phyloP scores from a whole-genome alignment of 805 yeast species.

The Lipomyces lipofer region DNA sequence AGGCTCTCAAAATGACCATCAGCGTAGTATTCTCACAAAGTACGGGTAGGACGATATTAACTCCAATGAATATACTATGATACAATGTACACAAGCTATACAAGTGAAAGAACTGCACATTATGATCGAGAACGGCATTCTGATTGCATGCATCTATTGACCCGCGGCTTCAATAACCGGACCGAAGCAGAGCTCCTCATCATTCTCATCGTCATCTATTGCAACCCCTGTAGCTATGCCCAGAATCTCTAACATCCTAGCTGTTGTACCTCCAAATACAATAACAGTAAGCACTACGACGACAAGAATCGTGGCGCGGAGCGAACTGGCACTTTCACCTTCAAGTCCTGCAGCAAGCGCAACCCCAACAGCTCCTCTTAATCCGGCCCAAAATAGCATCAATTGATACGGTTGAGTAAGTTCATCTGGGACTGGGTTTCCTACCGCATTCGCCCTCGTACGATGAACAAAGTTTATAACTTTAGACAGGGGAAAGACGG shows the following conservation, averaged over 20 bases:
- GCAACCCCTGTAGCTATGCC: constrained; percentile 90
- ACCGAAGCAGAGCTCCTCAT: constrained; percentile 82
- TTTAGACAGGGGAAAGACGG: constrained; percentile 90
- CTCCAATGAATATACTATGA: too few species aligned
- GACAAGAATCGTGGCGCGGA: constrained; percentile 91
- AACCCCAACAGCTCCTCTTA: constrained; percentile 98
- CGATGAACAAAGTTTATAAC: constrained; percentile 77
- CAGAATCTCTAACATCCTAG: constrained; percentile 93
- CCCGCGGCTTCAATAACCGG: too few species aligned
- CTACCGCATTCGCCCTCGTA: constrained; percentile 50
- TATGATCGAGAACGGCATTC: too few species aligned
- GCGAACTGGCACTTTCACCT: constrained; percentile 86
- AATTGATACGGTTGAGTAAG: constrained; percentile 93
- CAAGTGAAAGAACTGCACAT: too few species aligned
- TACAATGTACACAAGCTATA: too few species aligned
- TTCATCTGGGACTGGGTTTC: constrained; percentile 63
- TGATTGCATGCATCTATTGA: too few species aligned
- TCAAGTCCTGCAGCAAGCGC: constrained; percentile 97
- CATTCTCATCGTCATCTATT: constrained; percentile 71
- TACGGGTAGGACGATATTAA: too few species aligned
- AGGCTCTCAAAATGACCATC: too few species aligned
- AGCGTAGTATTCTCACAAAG: too few species aligned
- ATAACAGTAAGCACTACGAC: constrained; percentile 96
- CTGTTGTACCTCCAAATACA: constrained; percentile 96
- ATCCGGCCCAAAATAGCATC: constrained; percentile 99